Conservation (phyloP, 345 rosid genomes). For the Sisymbrium altissimum region DNA sequence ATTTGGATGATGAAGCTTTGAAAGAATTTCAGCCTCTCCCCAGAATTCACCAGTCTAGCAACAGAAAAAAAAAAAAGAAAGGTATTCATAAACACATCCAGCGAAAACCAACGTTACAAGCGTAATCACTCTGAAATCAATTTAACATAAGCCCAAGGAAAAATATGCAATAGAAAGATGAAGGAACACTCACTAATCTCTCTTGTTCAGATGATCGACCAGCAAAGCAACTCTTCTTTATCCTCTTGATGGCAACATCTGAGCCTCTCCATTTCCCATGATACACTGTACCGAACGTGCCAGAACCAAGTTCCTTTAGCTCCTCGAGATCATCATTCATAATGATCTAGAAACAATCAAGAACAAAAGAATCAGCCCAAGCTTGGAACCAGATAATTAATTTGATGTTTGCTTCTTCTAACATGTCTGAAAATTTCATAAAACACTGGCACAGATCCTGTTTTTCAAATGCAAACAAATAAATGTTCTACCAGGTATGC, state of each 20-base stretch:
- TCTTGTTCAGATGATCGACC: constrained; percentile 95
- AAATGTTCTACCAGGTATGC: constrained; percentile 8
- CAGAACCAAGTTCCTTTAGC: constrained; percentile 90
- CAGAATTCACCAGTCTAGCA: constrained; percentile 84
- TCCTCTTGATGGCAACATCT: constrained; percentile 94
- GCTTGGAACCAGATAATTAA: background rate
- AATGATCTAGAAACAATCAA: constrained; percentile 51
- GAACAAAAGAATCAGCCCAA: background rate
- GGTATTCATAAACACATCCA: background rate
- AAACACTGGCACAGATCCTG: background rate
- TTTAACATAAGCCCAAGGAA: background rate
- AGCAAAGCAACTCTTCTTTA: constrained; percentile 89
- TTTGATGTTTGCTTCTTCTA: background rate
- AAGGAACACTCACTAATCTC: constrained; percentile 63
- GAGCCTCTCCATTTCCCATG: constrained; percentile 99
- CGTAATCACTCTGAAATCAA: background rate
- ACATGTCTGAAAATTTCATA: constrained; percentile 2
- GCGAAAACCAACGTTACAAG: background rate
- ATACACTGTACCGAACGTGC: constrained; percentile 95
- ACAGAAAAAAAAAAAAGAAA: background rate
- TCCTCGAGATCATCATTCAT: constrained; percentile 94
- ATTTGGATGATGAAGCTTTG: constrained; percentile 98
- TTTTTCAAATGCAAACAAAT: background rate
- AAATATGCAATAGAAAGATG: background rate
- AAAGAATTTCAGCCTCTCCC: constrained; percentile 98